Conservation (phyloP, 768 basidiomycete species). For the Russula griseocarnosa region DNA sequence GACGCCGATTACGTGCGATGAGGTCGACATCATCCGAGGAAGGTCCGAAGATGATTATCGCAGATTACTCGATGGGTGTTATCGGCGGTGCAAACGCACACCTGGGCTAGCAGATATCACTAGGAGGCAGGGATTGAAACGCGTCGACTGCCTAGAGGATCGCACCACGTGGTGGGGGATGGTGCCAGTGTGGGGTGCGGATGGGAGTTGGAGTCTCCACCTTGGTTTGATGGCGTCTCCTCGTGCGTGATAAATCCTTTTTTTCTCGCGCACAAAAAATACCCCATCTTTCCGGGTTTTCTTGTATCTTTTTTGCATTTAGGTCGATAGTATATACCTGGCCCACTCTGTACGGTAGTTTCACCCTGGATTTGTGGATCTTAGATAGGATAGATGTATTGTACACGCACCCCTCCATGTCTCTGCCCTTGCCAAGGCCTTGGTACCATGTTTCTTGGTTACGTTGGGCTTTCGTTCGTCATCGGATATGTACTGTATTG, state of each 20-base stretch:
- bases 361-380: neutral
- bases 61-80: constrained; percentile 11
- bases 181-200: constrained; percentile 14
- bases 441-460: constrained; percentile 7
- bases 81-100: constrained; percentile 15
- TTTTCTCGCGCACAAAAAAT: neutral
- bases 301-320: neutral
- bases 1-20: constrained; percentile 10
- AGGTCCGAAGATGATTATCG: constrained; percentile 12
- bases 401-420: neutral
- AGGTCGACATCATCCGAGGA: constrained; percentile 9
- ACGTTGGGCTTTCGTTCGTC: constrained; percentile 12
- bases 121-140: constrained; percentile 23
- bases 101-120: constrained; percentile 23
- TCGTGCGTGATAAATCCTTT: constrained; percentile 7
- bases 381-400: constrained; percentile 11
- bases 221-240: constrained; percentile 13
- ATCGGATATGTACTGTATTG: constrained; percentile 15
- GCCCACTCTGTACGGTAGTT: neutral
- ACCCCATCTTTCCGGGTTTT: neutral
- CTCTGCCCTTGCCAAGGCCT: constrained; percentile 1
- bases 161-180: constrained; percentile 22
- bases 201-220: constrained; percentile 22
- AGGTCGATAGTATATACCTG: neutral
- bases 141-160: constrained; percentile 23